Percentiles rank a stretch among this genome's conserved stretches.
These are phyloP conservation scores for Hypoxylon lenormandii DNA, from an alignment of 495 filamentous ascomycete genomes.

Conservation along the genomic window DNA sequence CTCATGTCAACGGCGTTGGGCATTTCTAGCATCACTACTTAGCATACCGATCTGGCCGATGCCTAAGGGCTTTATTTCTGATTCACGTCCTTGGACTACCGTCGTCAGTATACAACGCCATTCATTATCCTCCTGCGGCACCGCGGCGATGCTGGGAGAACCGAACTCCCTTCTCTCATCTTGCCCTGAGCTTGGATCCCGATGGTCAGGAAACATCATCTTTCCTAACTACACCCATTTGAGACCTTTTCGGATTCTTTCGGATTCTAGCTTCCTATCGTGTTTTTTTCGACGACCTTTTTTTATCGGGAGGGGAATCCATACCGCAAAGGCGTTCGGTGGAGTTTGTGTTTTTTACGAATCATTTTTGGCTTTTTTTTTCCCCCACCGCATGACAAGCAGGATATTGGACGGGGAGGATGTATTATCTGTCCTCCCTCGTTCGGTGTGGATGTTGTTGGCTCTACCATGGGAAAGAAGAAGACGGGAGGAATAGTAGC, in stretches of 20 bases:
- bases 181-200: slow-evolving; percentile 2
- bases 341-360: slow-evolving; percentile 30
- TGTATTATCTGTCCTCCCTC: slow-evolving; percentile 1
- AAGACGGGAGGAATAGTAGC: slow-evolving; percentile 4
- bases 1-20: slow-evolving; percentile 14
- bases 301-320: slow-evolving; percentile 22
- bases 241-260: slow-evolving; percentile 28
- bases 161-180: background rate
- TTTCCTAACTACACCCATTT: slow-evolving; percentile 14
- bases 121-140: slow-evolving; percentile 23
- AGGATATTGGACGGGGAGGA: slow-evolving; percentile 23
- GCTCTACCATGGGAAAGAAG: background rate
- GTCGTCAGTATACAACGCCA: slow-evolving; percentile 25
- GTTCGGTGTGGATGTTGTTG: no score
- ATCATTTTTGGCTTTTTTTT: slow-evolving; percentile 11
- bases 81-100: slow-evolving; percentile 26
- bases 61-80: slow-evolving; percentile 18
- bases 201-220: slow-evolving; percentile 3
- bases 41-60: slow-evolving; percentile 22
- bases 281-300: slow-evolving; percentile 30
- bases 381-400: slow-evolving; percentile 44
- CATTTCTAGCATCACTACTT: slow-evolving; percentile 13
- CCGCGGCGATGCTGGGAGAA: slow-evolving; percentile 27
- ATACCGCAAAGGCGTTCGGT: slow-evolving; percentile 49
- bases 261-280: slow-evolving; percentile 23